Evolutionary conservation across 257 asterid species (phyloP), one percentile per base, ranked within the genome.

Genomic region (Solanum chiquidenum): DNA sequence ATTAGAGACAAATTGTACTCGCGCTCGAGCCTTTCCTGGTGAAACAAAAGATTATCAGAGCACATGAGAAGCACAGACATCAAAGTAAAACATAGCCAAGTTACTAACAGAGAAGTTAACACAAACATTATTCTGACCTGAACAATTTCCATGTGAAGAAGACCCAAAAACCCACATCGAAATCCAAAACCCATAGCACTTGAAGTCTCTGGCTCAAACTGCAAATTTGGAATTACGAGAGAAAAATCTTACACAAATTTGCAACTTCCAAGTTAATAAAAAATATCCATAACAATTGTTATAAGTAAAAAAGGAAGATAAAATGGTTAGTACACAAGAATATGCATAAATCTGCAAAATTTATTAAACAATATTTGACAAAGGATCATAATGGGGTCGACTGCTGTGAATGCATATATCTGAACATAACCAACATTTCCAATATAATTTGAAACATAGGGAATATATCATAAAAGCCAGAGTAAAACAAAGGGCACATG

Each of bases 101-200:
- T 74, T 31, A 79, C 64, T 75, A 72, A 77, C 87, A 92, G 16
- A 20, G 80, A 40, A 33, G 29, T 86, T 33, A 23, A 55, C 64
- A 84, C 77, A 58, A 72, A 89, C 31, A 42, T 42, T 88, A 86
- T 69, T 80, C 90, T 38, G 44, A 97, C 99, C 99, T 96, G 99
- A 91, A 96, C 99, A 87, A 97, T 97, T 92, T 97, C 99, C 99
- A 97, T 94, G 89, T 97, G 99, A 85, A 97, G 99, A 90, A 96
- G 98, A 88, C 99, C 99, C 85, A 97, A 95, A 92, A 95, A 97
- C 79, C 99, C 99, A 90, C 99, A 97, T 92, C 99, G 93, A 89
- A 97, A 97, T 88, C 99, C 99, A 93, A 97, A 97, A 79, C 99
- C 99, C 99, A 97, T 97, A 84, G 99, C 99, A 92, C 93, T 95